Base-by-base conservation (phyloP, 257 asterid species). In the Capsicum chinense region DNA sequence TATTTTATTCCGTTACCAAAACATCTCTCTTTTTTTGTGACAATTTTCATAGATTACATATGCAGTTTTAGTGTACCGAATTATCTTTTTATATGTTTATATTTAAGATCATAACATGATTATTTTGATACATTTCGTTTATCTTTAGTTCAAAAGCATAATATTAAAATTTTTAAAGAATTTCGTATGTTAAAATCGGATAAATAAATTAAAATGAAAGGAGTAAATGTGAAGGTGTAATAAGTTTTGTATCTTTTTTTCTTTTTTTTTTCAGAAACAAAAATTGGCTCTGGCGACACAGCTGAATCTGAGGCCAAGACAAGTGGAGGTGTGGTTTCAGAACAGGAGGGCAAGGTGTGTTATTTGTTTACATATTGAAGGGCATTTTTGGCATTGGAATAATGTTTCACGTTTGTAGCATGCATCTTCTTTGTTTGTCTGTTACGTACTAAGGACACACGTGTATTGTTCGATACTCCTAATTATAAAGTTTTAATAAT, bases 291-390 rank as follows among this genome's bases (percentile, higher is more conserved):
- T 97, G 89, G 93, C 98, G 39, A 93, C 89, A 85, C 97, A 92
- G 94, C 90, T 95, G 47, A 92, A 91, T 85, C 95, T 97, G 58
- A 89, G 93, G 94, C 91, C 98, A 4, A 90, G 99, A 79, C 99
- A 97, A 83, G 99, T 97, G 84, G 98, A 97, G 91, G 99, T 97
- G 63, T 97, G 99, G 99, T 95, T 97, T 83, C 98, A 97, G 89
- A 97, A 97, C 89, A 88, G 98, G 81, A 94, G 98, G 94, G 99
- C 99, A 82, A 93, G 99, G 99, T 97, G 35, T 63, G 97, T 85
- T 59, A 86, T 80, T 87, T 82, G 4, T 6, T 21, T 8, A 9
- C 44, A 5, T 1, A 0, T 17, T 26, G 42, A 71, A 85, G 91
- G 97, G 87, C 9, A 82, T 71, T 90, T 79, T 78, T 79, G 95